These are phyloP conservation scores for Filobasidium wieringae DNA, from an alignment of 768 basidiomycete genomes.

Conservation along the genomic window DNA sequence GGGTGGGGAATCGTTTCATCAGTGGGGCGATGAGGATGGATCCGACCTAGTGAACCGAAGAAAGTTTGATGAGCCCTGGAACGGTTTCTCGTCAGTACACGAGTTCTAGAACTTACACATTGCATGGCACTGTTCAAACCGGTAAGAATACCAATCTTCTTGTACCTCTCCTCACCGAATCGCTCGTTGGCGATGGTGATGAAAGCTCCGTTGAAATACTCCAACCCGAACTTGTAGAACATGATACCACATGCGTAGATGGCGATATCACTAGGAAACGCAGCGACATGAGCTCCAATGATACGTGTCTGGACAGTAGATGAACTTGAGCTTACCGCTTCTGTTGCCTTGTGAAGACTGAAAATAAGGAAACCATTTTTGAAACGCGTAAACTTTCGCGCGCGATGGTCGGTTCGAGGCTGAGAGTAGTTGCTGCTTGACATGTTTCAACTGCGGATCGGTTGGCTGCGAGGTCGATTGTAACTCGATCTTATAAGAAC, in stretches of 20 bases:
- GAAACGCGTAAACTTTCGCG: too few relatives aligned
- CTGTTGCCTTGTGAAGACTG: slow-evolving; percentile 7
- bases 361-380: slow-evolving; percentile 1
- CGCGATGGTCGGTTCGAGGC: too few relatives aligned
- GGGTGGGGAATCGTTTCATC: slow-evolving; percentile 25
- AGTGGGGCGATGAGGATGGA: slow-evolving; percentile 31
- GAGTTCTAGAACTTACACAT: slow-evolving; percentile 14
- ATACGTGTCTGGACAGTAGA: neutral
- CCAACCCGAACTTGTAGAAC: slow-evolving; percentile 18
- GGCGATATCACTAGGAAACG: slow-evolving; percentile 3
- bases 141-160: slow-evolving; percentile 23
- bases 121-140: slow-evolving; percentile 30
- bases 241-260: slow-evolving; percentile 13
- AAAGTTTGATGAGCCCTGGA: too few relatives aligned
- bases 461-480: too few relatives aligned
- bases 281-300: too few relatives aligned
- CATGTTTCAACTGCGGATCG: too few relatives aligned
- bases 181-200: slow-evolving; percentile 21
- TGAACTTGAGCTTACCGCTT: neutral
- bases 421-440: too few relatives aligned
- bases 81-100: neutral
- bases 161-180: slow-evolving; percentile 20
- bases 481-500: too few relatives aligned
- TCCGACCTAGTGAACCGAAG: slow-evolving; percentile 5
- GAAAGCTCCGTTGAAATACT: slow-evolving; percentile 15